These are phyloP conservation scores for Starmerella stellata DNA, from an alignment of 805 yeast species.

Conservation along the genomic window DNA sequence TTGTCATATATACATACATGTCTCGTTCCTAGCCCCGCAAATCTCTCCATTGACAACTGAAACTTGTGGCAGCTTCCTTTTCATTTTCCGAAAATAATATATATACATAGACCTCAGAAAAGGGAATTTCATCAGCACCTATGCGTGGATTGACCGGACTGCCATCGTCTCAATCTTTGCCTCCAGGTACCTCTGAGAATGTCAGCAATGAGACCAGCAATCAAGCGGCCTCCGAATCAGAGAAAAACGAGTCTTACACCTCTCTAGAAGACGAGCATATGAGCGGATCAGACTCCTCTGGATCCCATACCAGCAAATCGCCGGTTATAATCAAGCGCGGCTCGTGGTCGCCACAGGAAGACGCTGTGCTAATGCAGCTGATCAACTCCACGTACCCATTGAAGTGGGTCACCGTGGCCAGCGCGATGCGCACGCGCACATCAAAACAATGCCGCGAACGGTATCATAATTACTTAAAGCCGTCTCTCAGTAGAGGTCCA, in stretches of 20 bases:
- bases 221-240: too few relatives aligned
- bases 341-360: constrained; percentile 83
- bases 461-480: constrained; percentile 80
- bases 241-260: too few relatives aligned
- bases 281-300: neutral
- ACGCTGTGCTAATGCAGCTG: constrained; percentile 48
- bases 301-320: neutral
- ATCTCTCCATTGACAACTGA: too few relatives aligned
- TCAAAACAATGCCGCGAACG: constrained; percentile 88
- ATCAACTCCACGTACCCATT: constrained; percentile 58
- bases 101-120: too few relatives aligned
- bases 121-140: too few relatives aligned
- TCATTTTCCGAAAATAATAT: too few relatives aligned
- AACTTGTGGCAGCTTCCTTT: too few relatives aligned
- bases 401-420: constrained; percentile 78
- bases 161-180: too few relatives aligned
- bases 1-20: neutral
- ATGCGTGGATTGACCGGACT: too few relatives aligned
- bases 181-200: too few relatives aligned
- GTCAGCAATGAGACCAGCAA: too few relatives aligned
- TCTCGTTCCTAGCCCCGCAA: too few relatives aligned
- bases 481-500: constrained; percentile 62
- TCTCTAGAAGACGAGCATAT: neutral
- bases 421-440: constrained; percentile 52
- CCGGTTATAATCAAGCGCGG: constrained; percentile 32